Conservation (phyloP, 805 yeast species). For the Wickerhamomyces queroliae region DNA sequence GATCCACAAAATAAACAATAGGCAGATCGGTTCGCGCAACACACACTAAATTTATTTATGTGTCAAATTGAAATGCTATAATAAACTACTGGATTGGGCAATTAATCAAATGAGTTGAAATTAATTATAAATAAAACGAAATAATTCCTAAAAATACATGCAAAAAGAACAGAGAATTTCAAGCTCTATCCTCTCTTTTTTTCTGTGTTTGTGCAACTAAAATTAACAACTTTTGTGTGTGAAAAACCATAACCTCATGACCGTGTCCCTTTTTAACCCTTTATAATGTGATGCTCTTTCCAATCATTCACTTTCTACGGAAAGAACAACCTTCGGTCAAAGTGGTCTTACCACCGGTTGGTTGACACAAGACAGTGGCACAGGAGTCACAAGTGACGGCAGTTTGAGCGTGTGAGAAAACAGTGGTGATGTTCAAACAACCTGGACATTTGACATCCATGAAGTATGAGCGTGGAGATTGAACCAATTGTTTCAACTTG, state of each 20-base stretch:
- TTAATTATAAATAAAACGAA: too few species aligned
- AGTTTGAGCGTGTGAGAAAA: constrained; percentile 99
- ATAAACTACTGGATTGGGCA: too few species aligned
- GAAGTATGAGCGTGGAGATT: constrained; percentile 97
- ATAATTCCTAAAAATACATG: too few species aligned
- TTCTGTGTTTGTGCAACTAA: too few species aligned
- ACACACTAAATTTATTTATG: background rate
- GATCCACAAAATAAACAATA: background rate
- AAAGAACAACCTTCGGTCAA: constrained; percentile 99
- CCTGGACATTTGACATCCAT: constrained; percentile 99
- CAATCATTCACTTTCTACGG: constrained; percentile 83
- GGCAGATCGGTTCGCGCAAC: background rate
- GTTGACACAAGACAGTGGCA: constrained; percentile 96
- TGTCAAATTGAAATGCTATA: background rate
- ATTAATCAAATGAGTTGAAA: too few species aligned
- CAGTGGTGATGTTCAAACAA: constrained; percentile 98
- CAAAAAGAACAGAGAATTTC: too few species aligned
- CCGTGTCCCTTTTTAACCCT: background rate
- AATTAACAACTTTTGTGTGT: too few species aligned
- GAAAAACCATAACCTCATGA: background rate
- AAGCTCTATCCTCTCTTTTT: too few species aligned
- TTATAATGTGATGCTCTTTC: background rate
- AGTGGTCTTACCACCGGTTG: constrained; percentile 99
- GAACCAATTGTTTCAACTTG: constrained; percentile 96
- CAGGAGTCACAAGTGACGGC: constrained; percentile 99